Base-by-base conservation (phyloP, 345 rosid species). In the Citrus sp. region DNA sequence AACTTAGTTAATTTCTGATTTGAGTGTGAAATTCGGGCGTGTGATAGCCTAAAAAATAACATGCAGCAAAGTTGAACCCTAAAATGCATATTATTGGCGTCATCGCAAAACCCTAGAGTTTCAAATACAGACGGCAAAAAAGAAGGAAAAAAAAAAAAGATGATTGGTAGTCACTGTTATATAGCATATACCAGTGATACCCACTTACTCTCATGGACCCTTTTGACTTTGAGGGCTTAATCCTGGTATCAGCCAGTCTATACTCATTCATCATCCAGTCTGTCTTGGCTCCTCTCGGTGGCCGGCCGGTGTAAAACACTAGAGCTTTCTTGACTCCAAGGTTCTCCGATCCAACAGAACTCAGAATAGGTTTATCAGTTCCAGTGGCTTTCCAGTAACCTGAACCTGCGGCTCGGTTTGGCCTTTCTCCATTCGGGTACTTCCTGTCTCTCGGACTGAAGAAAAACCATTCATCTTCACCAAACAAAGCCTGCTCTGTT, bases 401-500 rank as follows among this genome's bases (percentile, higher is more conserved):
- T 5, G 81, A 78, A 22, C 83, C 84, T 30, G 88, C 87, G 5
- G 87, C 84, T 61, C 87, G 69, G 73, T 87, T 86, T 2, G 90
- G 83, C 60, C 86, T 72, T 27, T 37, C 78, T 19, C 88, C 85
- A 8, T 85, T 84, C 10, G 90, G 86, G 76, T 87, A 81, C 67
- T 86, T 89, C 62, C 86, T 70, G 30, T 85, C 84, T 73, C 87
- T 79, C 19, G 92, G 92, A 76, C 89, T 91, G 74, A 92, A 90
- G 76, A 91, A 91, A 76, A 82, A 91, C 94, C 94, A 89, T 77
- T 90, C 94, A 30, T 89, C 79, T 49, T 90, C 91, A 40, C 92
- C 93, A 78, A 89, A 93, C 85, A 87, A 83, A 49, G 98, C 94
- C 77, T 89, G 87, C 38, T 87, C 98, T 93, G 86, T 60, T 80